Percentiles rank a stretch among this genome's conserved stretches.
phyloP scores from a whole-genome alignment of 2,329 filamentous ascomycete genomes.

The Keithomyces neogunnii region DNA sequence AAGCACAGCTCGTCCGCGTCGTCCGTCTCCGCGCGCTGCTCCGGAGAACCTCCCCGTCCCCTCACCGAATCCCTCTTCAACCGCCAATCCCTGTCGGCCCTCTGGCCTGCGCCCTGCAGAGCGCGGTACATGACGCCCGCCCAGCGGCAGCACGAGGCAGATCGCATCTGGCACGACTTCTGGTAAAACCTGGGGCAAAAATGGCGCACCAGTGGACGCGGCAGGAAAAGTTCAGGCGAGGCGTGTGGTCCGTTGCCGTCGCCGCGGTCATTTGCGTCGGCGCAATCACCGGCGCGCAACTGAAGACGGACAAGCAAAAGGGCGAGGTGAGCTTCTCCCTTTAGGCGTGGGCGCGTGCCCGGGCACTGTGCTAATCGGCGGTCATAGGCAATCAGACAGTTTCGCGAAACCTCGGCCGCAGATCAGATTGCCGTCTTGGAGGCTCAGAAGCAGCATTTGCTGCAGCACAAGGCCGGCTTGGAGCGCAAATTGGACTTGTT shows the following conservation, averaged over 20 bases:
- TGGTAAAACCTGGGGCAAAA: conserved; percentile 12
- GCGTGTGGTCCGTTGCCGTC: conserved; percentile 34
- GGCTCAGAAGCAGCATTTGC: conserved; percentile 29
- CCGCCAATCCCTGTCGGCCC: neutral
- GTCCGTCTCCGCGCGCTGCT: neutral
- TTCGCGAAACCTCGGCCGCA: conserved; percentile 29
- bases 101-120: conserved; percentile 1
- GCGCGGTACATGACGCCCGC: conserved; percentile 11
- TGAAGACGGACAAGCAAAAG: conserved; percentile 40
- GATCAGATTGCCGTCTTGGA: conserved; percentile 39
- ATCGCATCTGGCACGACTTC: conserved; percentile 17
- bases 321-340: conserved; percentile 25
- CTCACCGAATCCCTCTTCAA: neutral
- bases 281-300: conserved; percentile 38
- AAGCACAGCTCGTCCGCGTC: neutral
- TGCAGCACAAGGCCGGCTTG: conserved; percentile 28
- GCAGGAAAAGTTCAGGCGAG: conserved; percentile 25
- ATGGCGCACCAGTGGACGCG: conserved; percentile 16
- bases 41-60: neutral
- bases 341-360: neutral
- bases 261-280: conserved; percentile 38
- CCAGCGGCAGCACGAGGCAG: conserved; percentile 15
- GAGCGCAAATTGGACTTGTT: conserved; percentile 34
- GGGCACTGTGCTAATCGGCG: neutral
- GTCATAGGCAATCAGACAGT: conserved; percentile 23